A percentile compares a stretch with the other conserved stretches of the same genome.
Conservation (phyloP, 1,284 basidiomycete species). For the Phenoliferia sp. region DNA sequence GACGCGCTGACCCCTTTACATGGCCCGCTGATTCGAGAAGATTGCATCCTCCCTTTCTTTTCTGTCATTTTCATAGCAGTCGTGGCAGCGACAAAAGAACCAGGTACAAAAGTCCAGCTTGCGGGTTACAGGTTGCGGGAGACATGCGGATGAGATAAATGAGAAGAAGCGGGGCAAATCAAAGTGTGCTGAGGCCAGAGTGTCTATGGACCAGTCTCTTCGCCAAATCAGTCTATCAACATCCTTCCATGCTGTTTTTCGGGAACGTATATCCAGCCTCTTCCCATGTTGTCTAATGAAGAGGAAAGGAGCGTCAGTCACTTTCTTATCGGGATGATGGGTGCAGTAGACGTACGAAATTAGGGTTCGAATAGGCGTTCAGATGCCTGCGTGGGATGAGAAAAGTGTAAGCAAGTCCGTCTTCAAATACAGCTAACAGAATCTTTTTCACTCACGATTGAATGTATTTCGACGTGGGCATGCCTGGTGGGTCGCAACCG, state of each 20-base stretch:
- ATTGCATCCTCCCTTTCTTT: too few relatives aligned
- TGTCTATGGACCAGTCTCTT: neutral
- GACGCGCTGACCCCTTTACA: too few relatives aligned
- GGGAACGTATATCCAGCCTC: constrained; percentile 41
- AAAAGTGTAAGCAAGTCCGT: too few relatives aligned
- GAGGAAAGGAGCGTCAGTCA: neutral
- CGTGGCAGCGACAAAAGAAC: too few relatives aligned
- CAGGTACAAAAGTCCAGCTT: too few relatives aligned
- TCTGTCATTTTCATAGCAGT: too few relatives aligned
- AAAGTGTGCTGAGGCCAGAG: neutral
- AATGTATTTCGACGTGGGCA: constrained; percentile 72
- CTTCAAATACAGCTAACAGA: neutral
- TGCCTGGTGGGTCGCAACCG: constrained; percentile 73
- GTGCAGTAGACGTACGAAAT: neutral
- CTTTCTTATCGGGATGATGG: neutral
- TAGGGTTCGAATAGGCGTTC: constrained; percentile 29
- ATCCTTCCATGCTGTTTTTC: constrained; percentile 37
- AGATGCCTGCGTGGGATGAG: constrained; percentile 15
- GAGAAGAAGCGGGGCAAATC: too few relatives aligned
- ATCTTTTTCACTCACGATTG: constrained; percentile 3
- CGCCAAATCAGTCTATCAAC: neutral
- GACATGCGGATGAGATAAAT: too few relatives aligned
- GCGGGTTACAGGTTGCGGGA: too few relatives aligned
- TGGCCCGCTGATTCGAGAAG: too few relatives aligned
- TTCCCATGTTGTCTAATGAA: constrained; percentile 35